A percentile compares a stretch with the other conserved stretches of the same genome.
phyloP scores from a whole-genome alignment of 495 filamentous ascomycete species.

The Xylaria palmicola region DNA sequence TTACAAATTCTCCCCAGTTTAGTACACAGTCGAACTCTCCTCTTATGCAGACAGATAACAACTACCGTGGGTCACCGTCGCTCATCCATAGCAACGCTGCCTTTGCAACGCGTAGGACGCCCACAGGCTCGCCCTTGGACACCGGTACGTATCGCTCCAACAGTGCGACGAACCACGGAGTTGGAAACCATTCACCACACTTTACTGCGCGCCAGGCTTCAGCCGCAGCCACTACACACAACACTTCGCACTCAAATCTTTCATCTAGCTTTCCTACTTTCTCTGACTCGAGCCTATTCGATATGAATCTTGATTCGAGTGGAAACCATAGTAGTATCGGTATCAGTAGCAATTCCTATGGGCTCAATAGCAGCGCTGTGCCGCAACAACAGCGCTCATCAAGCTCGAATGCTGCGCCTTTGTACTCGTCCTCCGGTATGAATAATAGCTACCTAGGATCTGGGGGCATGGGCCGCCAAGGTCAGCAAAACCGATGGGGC shows the following conservation, averaged over 20 bases:
- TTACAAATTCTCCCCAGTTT: slow-evolving; percentile 46
- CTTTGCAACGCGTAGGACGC: slow-evolving; percentile 38
- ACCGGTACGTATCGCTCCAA: slow-evolving; percentile 33
- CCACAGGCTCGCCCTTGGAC: slow-evolving; percentile 37
- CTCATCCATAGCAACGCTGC: slow-evolving; percentile 32
- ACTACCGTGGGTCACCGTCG: slow-evolving; percentile 39
- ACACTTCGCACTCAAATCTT: slow-evolving; percentile 28
- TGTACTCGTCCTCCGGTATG: slow-evolving; percentile 31
- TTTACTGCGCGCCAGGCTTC: slow-evolving; percentile 32
- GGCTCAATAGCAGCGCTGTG: slow-evolving; percentile 26
- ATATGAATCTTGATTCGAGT: slow-evolving; percentile 38
- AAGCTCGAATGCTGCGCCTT: slow-evolving; percentile 22
- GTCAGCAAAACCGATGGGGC: slow-evolving; percentile 29
- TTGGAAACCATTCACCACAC: slow-evolving; percentile 39
- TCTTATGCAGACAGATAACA: slow-evolving; percentile 36
- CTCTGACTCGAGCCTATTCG: slow-evolving; percentile 39
- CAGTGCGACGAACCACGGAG: slow-evolving; percentile 26
- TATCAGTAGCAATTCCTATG: slow-evolving; percentile 26
- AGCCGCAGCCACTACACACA: slow-evolving; percentile 22
- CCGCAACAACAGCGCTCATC: slow-evolving; percentile 30
- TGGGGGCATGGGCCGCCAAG: slow-evolving; percentile 26
- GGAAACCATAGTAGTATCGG: slow-evolving; percentile 29
- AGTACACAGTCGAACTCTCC: slow-evolving; percentile 36
- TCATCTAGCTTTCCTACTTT: slow-evolving; percentile 23
- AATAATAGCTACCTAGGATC: slow-evolving; percentile 26